phyloP scores from a whole-genome alignment of 345 rosid genomes.

The Euphorbia pulcherrima region DNA sequence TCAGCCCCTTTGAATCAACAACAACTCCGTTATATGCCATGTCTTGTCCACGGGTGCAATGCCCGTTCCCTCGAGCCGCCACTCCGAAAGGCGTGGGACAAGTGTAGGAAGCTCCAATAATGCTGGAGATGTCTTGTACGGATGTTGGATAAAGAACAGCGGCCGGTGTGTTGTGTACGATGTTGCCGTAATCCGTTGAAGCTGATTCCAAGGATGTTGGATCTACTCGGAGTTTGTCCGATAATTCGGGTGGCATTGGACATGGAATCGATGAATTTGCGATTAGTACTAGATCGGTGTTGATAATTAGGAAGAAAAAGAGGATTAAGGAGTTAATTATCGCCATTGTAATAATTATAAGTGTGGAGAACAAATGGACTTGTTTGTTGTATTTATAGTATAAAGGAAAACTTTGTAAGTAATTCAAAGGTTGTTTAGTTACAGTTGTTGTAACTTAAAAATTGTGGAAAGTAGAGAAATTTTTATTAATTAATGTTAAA shows the following conservation, averaged over 20 bases:
- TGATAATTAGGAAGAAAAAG: background rate
- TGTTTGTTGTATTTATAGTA: background rate
- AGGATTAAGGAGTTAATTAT: background rate
- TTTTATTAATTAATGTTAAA: background rate
- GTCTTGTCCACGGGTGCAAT: slow-evolving; percentile 19
- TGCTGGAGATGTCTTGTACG: slow-evolving; percentile 6
- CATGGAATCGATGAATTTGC: background rate
- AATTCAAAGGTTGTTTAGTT: no score
- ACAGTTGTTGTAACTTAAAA: slow-evolving; percentile 1
- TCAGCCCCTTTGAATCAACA: slow-evolving; percentile 15
- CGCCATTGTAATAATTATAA: background rate
- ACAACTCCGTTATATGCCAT: slow-evolving; percentile 22
- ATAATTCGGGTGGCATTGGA: slow-evolving; percentile 11
- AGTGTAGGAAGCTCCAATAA: slow-evolving; percentile 16
- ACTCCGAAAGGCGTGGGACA: slow-evolving; percentile 18
- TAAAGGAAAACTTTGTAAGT: background rate
- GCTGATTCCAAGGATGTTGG: slow-evolving; percentile 1
- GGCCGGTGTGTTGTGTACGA: slow-evolving; percentile 21
- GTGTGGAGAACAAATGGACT: no score
- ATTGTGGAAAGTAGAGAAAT: background rate
- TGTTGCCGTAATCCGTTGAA: slow-evolving; percentile 25
- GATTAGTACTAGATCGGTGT: background rate
- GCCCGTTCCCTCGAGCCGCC: slow-evolving; percentile 23
- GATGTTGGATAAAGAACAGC: slow-evolving; percentile 24
- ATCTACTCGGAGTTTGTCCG: slow-evolving; percentile 4